These are phyloP conservation scores for Onygenales sp. DNA, from an alignment of 2,329 filamentous ascomycete genomes.

Conservation along the genomic window DNA sequence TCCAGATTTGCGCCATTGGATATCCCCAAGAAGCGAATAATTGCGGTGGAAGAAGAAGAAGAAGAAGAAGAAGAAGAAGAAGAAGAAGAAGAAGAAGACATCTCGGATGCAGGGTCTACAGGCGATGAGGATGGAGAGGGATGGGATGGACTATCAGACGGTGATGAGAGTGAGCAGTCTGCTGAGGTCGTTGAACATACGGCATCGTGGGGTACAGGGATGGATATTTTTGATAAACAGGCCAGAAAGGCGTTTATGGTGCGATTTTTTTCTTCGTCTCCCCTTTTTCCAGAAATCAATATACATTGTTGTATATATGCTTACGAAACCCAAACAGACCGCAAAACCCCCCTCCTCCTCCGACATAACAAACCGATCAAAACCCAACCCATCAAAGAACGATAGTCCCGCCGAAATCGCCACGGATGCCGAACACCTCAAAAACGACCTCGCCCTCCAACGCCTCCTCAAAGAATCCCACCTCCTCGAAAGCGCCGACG, in stretches of 20 bases:
- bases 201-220: constrained; percentile 31
- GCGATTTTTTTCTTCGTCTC: constrained; percentile 11
- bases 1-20: constrained; percentile 71
- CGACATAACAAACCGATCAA: constrained; percentile 11
- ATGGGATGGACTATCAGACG: constrained; percentile 53
- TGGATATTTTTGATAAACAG: constrained; percentile 49
- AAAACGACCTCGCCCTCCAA: constrained; percentile 88
- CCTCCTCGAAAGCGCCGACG: constrained; percentile 85
- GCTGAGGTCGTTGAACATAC: constrained; percentile 58
- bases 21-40: constrained; percentile 18
- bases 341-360: constrained; percentile 40
- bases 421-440: constrained; percentile 55
- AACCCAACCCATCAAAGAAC: constrained; percentile 34
- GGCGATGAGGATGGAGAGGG: constrained; percentile 22
- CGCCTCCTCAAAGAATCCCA: constrained; percentile 86
- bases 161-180: constrained; percentile 17
- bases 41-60: constrained; percentile 10
- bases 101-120: constrained; percentile 1
- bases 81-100: constrained; percentile 14
- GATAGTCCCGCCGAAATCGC: constrained; percentile 56
- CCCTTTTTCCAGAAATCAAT: background rate
- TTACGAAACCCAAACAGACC: constrained; percentile 15
- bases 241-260: constrained; percentile 76
- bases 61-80: constrained; percentile 11
- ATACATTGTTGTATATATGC: background rate